Base-by-base conservation (phyloP, 2,329 filamentous ascomycete genomes). In the Periglandula ipomoeae region DNA sequence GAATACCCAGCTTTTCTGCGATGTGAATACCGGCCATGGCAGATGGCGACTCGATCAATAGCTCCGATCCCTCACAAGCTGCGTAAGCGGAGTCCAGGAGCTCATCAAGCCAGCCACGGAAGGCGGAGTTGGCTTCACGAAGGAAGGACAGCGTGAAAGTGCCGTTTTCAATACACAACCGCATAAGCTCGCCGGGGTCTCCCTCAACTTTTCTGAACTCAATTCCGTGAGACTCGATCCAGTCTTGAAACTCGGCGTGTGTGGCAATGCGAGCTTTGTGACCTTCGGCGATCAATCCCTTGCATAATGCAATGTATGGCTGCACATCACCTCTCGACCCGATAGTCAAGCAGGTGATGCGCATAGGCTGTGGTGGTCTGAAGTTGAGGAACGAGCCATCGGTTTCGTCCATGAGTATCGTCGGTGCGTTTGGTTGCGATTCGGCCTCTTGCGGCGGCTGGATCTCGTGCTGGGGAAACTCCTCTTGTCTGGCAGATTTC, bases 21-120 rank as follows among this genome's bases (percentile, higher is more conserved):
- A 98, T 95, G 65, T 98, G 93, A 47, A 98, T 95, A 23, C 93
- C 93, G 0, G 86, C 89, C 93, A 98, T 98, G 13, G 93, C 89
- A 50, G 88, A 95, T 0, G 93, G 93, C 42, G 88, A 95, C 65
- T 98, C 93, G 52, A 98, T 95, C 35, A 98, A 73, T 27, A 98
- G 71, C 63, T 98, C 91, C 2, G 85, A 86, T 22, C 84, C 86
- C 65, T 95, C 81, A 59, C 91, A 97, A 1, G 89, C 89, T 39
- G 70, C 67, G 82, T 86, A 97, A 0, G 89, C 84, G 15, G 89
- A 90, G 15, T 75, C 76, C 32, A 96, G 79, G 20, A 98, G 77
- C 39, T 89, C 86, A 58, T 97, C 90, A 17, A 98, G 82, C 90
- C 93, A 98, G n/a, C 82, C 85, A 47, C 93, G 85, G 67, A 97